phyloP scores from a whole-genome alignment of 2,329 filamentous ascomycete genomes.

The Curvularia hawaiiensis region DNA sequence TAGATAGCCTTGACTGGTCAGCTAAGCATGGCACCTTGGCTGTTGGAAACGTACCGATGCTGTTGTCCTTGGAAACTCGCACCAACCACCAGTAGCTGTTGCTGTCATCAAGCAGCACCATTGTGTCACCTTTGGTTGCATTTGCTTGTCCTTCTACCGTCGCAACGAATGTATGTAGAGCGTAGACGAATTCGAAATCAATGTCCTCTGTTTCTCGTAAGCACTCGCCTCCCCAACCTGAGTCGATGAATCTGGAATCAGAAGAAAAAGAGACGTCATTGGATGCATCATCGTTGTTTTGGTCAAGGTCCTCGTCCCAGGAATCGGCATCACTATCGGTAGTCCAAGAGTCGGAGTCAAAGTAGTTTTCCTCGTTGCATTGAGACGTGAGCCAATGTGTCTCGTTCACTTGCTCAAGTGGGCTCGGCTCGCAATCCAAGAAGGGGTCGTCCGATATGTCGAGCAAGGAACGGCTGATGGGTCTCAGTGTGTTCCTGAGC shows the following conservation, averaged over 20 bases:
- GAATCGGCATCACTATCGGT: constrained; percentile 48
- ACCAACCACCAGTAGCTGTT: constrained; percentile 99
- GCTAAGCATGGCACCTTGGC: neutral
- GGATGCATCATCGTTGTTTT: constrained; percentile 62
- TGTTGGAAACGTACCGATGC: constrained; percentile 67
- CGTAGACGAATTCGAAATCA: constrained; percentile 99
- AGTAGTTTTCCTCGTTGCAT: constrained; percentile 22
- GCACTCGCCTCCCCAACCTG: constrained; percentile 77
- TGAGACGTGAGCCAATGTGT: constrained; percentile 14
- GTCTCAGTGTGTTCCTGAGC: constrained; percentile 48
- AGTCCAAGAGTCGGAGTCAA: constrained; percentile 29
- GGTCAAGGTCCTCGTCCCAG: constrained; percentile 40
- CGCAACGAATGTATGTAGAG: constrained; percentile 94
- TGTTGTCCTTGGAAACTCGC: constrained; percentile 94
- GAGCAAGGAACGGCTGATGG: constrained; percentile 48
- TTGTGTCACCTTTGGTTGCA: constrained; percentile 96
- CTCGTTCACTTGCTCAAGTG: constrained; percentile 15
- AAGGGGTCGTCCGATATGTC: constrained; percentile 22
- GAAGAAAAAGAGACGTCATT: constrained; percentile 62
- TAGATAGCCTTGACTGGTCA: constrained; percentile 74
- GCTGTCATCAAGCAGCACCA: constrained; percentile 97
- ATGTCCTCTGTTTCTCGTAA: constrained; percentile 97
- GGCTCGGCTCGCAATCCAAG: constrained; percentile 3
- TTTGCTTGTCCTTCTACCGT: constrained; percentile 98
- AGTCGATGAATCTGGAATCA: constrained; percentile 69